Conservation (phyloP, 768 basidiomycete species). For the Dendrothele bispora region DNA sequence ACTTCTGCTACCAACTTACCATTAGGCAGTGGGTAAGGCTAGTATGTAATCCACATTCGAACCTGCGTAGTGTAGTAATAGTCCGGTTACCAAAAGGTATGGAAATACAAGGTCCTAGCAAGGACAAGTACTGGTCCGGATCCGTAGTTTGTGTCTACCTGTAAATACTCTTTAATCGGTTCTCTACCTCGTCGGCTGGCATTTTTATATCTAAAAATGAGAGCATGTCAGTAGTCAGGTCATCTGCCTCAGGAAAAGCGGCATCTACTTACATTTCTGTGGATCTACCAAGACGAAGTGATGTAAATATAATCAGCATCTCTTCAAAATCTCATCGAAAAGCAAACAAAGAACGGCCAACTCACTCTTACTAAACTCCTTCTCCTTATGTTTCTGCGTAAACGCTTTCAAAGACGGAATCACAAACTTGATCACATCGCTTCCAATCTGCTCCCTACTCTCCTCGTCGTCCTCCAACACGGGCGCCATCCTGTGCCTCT, state of each 20-base stretch:
- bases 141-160: no score
- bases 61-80: no score
- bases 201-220: slow-evolving; percentile 70
- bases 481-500: slow-evolving; percentile 67
- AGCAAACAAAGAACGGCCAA: slow-evolving; percentile 10
- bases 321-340: not conserved
- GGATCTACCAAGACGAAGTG: slow-evolving; percentile 35
- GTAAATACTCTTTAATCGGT: slow-evolving; percentile 66
- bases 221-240: slow-evolving; percentile 12
- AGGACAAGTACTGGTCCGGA: no score
- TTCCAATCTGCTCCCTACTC: slow-evolving; percentile 56
- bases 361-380: slow-evolving; percentile 85
- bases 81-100: no score
- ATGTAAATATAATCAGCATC: slow-evolving; percentile 2
- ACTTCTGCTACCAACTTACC: no score
- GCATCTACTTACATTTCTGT: slow-evolving; percentile 44
- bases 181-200: slow-evolving; percentile 72
- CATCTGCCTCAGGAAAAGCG: not conserved
- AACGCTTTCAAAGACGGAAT: slow-evolving; percentile 76
- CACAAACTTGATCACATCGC: slow-evolving; percentile 77
- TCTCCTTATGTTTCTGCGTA: slow-evolving; percentile 71
- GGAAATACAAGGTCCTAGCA: no score
- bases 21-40: no score
- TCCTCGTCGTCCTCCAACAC: slow-evolving; percentile 73
- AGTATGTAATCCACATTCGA: no score